Percentiles rank a stretch among this genome's conserved stretches.
These are phyloP conservation scores for Fusarium bulbicola DNA, from an alignment of 2,329 filamentous ascomycete species.

Conservation along the genomic window DNA sequence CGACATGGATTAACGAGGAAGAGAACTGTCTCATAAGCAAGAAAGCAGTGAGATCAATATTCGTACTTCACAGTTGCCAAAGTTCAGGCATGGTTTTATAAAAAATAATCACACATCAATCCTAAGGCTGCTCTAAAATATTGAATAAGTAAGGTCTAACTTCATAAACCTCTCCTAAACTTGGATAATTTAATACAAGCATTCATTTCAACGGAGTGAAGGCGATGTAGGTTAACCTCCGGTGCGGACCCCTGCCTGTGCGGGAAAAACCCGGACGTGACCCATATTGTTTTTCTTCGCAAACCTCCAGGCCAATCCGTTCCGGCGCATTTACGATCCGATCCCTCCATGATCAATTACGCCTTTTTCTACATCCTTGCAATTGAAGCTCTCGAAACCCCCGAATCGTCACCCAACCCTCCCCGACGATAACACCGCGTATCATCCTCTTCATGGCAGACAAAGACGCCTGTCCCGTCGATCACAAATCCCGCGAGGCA, in stretches of 20 bases:
- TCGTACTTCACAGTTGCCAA: not conserved
- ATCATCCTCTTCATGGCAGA: conserved; percentile 40
- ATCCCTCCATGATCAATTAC: conserved; percentile 29
- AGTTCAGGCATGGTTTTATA: too few relatives aligned
- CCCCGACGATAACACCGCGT: not conserved
- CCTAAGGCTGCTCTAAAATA: too few relatives aligned
- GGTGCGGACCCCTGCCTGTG: not conserved
- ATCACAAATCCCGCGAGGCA: conserved; percentile 85
- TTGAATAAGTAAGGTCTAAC: not conserved
- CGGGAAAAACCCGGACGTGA: conserved; percentile 29
- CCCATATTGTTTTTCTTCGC: conserved; percentile 32
- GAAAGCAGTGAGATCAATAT: not conserved
- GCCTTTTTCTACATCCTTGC: conserved; percentile 17
- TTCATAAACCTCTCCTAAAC: too few relatives aligned
- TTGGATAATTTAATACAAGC: not conserved
- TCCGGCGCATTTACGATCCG: conserved; percentile 36
- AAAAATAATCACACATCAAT: too few relatives aligned
- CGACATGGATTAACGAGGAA: not conserved
- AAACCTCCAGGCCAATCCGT: conserved; percentile 34
- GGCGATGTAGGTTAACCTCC: not conserved
- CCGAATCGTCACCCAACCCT: not conserved
- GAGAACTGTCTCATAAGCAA: not conserved
- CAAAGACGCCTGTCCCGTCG: conserved; percentile 77
- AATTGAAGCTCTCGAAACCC: not conserved
- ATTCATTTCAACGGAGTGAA: not conserved